These are phyloP conservation scores for Picea abies DNA, from an alignment of 83 land plant genomes.

Conservation along the genomic window DNA sequence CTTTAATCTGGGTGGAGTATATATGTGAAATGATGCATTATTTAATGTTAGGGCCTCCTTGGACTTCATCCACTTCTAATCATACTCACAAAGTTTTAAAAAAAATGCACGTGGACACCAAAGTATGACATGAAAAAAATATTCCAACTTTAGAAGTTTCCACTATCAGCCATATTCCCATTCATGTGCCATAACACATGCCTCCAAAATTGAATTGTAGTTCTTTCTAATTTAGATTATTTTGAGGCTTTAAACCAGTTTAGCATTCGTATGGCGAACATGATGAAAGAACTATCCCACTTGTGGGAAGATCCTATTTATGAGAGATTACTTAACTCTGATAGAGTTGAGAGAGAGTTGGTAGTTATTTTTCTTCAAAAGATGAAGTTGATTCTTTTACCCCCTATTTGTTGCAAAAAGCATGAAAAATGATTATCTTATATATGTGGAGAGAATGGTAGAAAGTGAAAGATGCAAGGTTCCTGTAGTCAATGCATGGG, in stretches of 20 bases:
- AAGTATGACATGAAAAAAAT: no score
- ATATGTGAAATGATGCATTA: no score
- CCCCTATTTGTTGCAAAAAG: background rate
- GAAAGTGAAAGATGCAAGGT: background rate
- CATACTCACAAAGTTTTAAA: no score
- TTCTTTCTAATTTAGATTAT: no score
- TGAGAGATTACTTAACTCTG: conserved; percentile 5
- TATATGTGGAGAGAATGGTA: background rate
- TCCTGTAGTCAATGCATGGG: conserved; percentile 14
- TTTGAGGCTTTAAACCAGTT: background rate
- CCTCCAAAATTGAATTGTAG: no score
- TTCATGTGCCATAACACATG: no score
- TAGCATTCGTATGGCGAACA: background rate
- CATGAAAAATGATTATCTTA: background rate
- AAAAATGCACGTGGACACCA: no score
- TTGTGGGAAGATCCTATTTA: conserved; percentile 2
- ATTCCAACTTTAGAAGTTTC: no score
- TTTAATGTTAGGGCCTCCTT: no score
- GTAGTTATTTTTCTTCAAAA: background rate
- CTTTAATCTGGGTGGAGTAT: no score
- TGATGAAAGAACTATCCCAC: conserved; percentile 6
- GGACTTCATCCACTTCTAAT: no score
- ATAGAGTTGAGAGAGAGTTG: background rate
- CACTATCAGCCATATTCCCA: no score
- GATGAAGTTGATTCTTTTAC: background rate